Evolutionary conservation across 345 rosid species (phyloP).

Genomic region (Conringia planisiliqua): DNA sequence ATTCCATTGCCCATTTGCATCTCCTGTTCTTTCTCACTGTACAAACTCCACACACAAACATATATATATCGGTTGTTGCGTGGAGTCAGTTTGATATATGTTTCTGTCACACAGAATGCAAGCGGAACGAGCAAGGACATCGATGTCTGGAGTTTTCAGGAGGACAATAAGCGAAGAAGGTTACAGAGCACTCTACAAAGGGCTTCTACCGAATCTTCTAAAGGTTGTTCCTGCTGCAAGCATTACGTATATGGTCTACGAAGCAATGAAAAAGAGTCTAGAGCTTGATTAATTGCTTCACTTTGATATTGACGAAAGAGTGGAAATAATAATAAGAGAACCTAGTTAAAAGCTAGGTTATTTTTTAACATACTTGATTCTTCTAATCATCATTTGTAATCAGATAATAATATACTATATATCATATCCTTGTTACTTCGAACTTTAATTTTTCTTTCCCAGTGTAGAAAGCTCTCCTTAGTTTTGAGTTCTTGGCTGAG

Average conservation of each 20-base stretch:
- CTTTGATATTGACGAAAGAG: conserved; percentile 33
- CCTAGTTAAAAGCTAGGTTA: conserved; percentile 13
- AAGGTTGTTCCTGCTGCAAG: conserved; percentile 58
- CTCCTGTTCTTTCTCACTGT: background rate
- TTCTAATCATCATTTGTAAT: conserved; percentile 28
- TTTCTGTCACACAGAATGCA: conserved; percentile 58
- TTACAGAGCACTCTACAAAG: conserved; percentile 72
- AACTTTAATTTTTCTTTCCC: background rate
- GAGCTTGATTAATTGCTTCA: conserved; percentile 51
- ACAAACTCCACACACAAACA: background rate
- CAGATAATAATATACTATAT: background rate
- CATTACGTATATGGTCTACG: conserved; percentile 59
- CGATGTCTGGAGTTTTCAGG: conserved; percentile 73
- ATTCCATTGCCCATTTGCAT: background rate
- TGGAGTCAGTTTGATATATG: background rate
- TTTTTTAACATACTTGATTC: conserved; percentile 28
- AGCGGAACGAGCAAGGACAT: conserved; percentile 65
- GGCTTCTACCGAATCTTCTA: conserved; percentile 79
- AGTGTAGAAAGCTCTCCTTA: background rate
- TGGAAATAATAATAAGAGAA: conserved; percentile 20
- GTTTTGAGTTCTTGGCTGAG: background rate
- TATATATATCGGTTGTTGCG: background rate
- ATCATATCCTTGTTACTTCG: conserved; percentile 5
- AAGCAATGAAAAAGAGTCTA: conserved; percentile 77
- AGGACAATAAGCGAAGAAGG: conserved; percentile 73